Base-by-base conservation (phyloP, 2,329 filamentous ascomycete genomes). In the Colletotrichum melonis region DNA sequence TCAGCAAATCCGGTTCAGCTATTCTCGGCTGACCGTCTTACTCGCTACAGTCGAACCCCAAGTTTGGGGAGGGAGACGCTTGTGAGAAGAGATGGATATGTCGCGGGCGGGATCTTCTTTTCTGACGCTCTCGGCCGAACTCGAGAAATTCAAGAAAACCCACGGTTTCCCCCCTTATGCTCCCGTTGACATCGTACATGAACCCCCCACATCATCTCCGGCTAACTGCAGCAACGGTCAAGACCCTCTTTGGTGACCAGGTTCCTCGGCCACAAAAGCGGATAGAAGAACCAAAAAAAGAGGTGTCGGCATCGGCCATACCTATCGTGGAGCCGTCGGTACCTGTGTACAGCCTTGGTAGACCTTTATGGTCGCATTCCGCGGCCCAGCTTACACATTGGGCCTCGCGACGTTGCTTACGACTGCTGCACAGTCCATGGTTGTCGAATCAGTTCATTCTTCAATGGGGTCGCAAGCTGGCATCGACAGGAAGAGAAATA, bases 201-300 rank as follows among this genome's bases (percentile, higher is more conserved):
- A 8, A 16, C 24, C 28, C 49, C 46, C 68, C 69, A 67, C 71
- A 74, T 74, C 68, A 74, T 74, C 72, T 74, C 72, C 69, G 72
- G 59, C 49, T 49, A 73, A 60, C 60, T 66, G 71, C 60, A 62
- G 66, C 46, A 73, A 66, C 56, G 60, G 67, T 24, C 46, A 66
- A 66, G 71, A 71, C 67, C 67, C 71, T 73, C 71, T 65, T 72
- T 63, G 52, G 22, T 49, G 38, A 68, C 52, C 59, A 59, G 63
- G 72, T 16, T 19, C 69, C 60, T 66, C 22, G 62, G 52, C 63
- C 32, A 26, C 28, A 63, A 38, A 30, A 62, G 14, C 62, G 56
- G 69, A 55, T 46, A 67, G 46, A 60, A n/a, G 22, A 73, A 57
- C 49, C 60, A 62, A 59, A 55, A 52, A 60, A 63, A 54, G 65